phyloP scores from a whole-genome alignment of 441 rosid species.

The Erysimum cheiri region DNA sequence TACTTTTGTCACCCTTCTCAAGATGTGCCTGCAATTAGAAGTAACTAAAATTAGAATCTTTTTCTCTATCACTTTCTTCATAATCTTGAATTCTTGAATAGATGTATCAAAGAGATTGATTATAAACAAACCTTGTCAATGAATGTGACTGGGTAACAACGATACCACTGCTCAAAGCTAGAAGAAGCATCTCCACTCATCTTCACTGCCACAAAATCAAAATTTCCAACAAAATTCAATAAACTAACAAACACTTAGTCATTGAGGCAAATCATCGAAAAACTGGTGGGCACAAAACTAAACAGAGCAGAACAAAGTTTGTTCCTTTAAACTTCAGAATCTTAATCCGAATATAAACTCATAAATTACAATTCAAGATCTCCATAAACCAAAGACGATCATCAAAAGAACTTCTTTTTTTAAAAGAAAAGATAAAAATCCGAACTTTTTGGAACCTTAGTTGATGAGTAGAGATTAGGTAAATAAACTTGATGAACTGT shows the following conservation, averaged over 20 bases:
- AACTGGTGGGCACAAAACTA: constrained; percentile 28
- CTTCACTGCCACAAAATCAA: constrained; percentile 51
- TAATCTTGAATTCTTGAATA: neutral
- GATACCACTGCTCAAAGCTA: constrained; percentile 65
- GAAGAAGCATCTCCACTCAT: constrained; percentile 41
- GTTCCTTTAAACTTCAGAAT: neutral
- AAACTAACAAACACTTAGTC: neutral
- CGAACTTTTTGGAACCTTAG: neutral
- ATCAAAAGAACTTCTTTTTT: neutral
- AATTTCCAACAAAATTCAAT: no score
- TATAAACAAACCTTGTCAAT: constrained; percentile 66
- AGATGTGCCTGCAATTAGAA: constrained; percentile 65
- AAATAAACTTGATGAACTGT: constrained; percentile 21
- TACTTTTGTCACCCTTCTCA: constrained; percentile 82
- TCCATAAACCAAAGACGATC: neutral
- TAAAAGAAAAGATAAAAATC: neutral
- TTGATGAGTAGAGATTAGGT: constrained; percentile 7
- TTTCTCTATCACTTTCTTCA: no score
- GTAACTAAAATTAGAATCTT: constrained; percentile 18
- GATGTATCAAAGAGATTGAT: no score
- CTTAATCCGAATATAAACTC: neutral
- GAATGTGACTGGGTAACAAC: constrained; percentile 87
- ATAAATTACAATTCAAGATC: neutral
- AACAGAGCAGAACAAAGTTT: neutral
- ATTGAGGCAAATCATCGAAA: constrained; percentile 42